Percentiles rank a stretch among this genome's conserved stretches.
Conservation (phyloP, 352 stramenopile species). For the Thraustochytrium sp. region DNA sequence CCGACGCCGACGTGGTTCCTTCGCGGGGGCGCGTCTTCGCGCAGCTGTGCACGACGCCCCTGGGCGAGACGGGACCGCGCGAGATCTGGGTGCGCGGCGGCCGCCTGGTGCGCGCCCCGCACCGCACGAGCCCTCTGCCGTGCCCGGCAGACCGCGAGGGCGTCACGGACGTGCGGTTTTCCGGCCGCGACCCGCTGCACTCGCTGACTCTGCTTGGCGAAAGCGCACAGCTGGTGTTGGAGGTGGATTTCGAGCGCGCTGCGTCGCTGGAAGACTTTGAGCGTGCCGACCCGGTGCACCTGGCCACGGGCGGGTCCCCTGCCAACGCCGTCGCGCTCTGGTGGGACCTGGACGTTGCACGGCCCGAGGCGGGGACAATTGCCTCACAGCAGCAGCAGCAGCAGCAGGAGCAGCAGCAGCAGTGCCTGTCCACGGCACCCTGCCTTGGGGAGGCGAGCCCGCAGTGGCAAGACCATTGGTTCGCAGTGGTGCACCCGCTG, state of each 20-base stretch:
- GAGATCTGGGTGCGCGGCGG: not conserved
- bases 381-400: not conserved
- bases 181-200: not conserved
- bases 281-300: not conserved
- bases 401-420: no score
- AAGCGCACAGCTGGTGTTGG: not conserved
- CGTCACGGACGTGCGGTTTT: not conserved
- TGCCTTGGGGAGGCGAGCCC: not conserved
- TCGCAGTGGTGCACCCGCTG: conserved; percentile 9
- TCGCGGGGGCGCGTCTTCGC: conserved; percentile 63
- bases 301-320: not conserved
- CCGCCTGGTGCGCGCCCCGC: not conserved
- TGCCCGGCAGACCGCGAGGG: not conserved
- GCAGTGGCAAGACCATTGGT: conserved; percentile 40
- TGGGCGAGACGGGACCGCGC: not conserved
- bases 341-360: not conserved
- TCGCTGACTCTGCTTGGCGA: not conserved
- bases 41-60: conserved; percentile 50
- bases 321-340: not conserved
- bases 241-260: not conserved
- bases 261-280: not conserved
- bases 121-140: not conserved
- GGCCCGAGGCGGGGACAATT: no score
- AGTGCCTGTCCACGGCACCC: not conserved
- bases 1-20: conserved; percentile 63